phyloP scores from a whole-genome alignment of 2,329 filamentous ascomycete species.

The Tricladium varicosporioides region DNA sequence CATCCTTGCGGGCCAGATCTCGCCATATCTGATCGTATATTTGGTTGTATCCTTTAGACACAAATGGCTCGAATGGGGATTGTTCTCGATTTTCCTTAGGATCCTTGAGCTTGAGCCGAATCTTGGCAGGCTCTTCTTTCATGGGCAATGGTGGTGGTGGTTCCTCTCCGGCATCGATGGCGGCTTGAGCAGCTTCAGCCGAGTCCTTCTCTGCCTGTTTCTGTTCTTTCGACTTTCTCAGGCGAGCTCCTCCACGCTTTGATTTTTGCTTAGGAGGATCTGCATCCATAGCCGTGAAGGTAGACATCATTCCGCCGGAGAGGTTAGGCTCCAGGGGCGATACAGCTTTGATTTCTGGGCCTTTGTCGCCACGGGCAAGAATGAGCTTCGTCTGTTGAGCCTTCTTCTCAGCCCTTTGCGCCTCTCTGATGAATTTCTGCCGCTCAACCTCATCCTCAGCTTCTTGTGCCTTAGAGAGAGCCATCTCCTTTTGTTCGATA shows the following conservation, averaged over 20 bases:
- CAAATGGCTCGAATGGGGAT: conserved; percentile 51
- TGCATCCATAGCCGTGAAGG: conserved; percentile 62
- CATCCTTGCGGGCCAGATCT: conserved; percentile 89
- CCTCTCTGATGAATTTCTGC: conserved; percentile 77
- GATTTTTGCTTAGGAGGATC: conserved; percentile 49
- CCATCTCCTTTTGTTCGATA: conserved; percentile 84
- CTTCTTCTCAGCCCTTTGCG: conserved; percentile 89
- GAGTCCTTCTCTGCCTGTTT: conserved; percentile 79
- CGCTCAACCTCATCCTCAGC: conserved; percentile 81
- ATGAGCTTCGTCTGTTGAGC: conserved; percentile 86
- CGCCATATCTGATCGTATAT: conserved; percentile 98
- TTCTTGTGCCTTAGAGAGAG: conserved; percentile 72
- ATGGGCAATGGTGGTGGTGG: conserved; percentile 50
- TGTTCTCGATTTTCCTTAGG: conserved; percentile 43
- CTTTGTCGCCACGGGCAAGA: conserved; percentile 83
- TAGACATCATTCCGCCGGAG: conserved; percentile 81
- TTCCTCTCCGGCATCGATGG: conserved; percentile 75
- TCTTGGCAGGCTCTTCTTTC: conserved; percentile 43
- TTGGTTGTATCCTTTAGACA: conserved; percentile 91
- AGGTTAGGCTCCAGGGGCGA: conserved; percentile 75
- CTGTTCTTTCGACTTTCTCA: conserved; percentile 88
- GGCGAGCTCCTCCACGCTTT: conserved; percentile 55
- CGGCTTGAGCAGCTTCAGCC: conserved; percentile 84
- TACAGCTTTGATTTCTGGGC: conserved; percentile 62
- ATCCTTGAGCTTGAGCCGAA: conserved; percentile 59